Conservation (phyloP, 108 stramenopile genomes). For the Schizochytrium sp. region DNA sequence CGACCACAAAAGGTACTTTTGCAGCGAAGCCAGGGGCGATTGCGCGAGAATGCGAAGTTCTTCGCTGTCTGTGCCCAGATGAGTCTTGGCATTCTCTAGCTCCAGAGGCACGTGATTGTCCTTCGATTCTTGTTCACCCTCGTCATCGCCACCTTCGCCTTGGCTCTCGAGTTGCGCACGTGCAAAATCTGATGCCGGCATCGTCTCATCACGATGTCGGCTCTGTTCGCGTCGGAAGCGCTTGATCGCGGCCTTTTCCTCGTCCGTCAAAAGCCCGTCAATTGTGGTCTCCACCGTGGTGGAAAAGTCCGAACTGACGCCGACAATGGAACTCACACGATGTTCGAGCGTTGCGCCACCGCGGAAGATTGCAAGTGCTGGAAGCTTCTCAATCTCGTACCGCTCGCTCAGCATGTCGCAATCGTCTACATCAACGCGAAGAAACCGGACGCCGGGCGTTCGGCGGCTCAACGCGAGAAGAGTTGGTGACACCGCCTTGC, state of each 20-base stretch:
- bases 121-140: background rate
- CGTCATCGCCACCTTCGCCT: background rate
- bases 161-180: background rate
- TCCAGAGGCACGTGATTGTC: background rate
- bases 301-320: background rate
- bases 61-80: background rate
- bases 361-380: background rate
- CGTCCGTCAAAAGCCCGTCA: background rate
- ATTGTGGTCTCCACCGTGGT: background rate
- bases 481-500: constrained; percentile 17
- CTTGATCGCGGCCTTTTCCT: background rate
- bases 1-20: background rate
- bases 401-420: constrained; percentile 8
- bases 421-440: constrained; percentile 22
- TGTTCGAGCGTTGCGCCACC: background rate
- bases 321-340: background rate
- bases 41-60: constrained; percentile 13
- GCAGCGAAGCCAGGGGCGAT: background rate
- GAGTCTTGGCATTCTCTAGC: background rate
- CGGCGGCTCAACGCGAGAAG: background rate
- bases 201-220: background rate
- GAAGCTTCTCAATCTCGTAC: constrained; percentile 14
- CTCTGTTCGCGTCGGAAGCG: background rate
- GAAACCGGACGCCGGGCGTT: constrained; percentile 12
- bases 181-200: background rate